Evolutionary conservation across 371 early-diverging fungal genomes (phyloP), one percentile per base, ranked within the genome.

Genomic region (Syncephalastrum sp.): DNA sequence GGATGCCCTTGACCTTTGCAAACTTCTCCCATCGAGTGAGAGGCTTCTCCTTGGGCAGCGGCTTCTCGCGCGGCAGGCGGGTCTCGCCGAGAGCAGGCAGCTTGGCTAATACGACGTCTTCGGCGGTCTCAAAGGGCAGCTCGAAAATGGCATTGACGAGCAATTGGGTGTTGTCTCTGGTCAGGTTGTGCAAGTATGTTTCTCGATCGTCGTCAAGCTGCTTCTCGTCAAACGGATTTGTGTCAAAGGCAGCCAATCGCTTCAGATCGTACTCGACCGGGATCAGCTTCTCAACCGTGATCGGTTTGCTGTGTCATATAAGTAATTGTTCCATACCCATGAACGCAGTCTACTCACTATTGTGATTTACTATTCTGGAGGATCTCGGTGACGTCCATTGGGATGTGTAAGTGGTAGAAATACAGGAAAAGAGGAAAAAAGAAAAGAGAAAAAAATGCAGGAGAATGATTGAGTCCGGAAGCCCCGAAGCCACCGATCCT

Each of bases 21-120:
- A 99, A 99, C 83, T 91, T 91, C 79, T 99, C 99, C 99, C 99
- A 99, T 65, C 94, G 88, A 5, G 99, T 99, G 76, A 85, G 70
- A 27, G 91, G 85, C 69, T 91, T 91, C 42, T 84, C 89, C 75
- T 91, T 91, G 53, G 97, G 95, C 42, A 94, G 80, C 19, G 92
- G 94, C 75, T 97, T 96, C 55, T 94, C 95, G 63, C 98, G 87
- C 24, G 98, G 97, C 13, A 97, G 56, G 2, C 65, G 54, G 0
- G 86, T 82, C 7, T 68, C 79, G 17, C 85, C 82, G 29, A 29
- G 29, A 13, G 68, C 73, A 13, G 96, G 96, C n/a, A 98, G 83
- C 47, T 75, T 63, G 5, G 93, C 98, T 58, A 95, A 77, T 21
- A 90, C 82, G 58, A 94, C 92, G 53, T 83, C 82, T 46, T 89